Evolutionary conservation across 495 filamentous ascomycete genomes (phyloP).

Genomic region (Chlorociboria aeruginascens): DNA sequence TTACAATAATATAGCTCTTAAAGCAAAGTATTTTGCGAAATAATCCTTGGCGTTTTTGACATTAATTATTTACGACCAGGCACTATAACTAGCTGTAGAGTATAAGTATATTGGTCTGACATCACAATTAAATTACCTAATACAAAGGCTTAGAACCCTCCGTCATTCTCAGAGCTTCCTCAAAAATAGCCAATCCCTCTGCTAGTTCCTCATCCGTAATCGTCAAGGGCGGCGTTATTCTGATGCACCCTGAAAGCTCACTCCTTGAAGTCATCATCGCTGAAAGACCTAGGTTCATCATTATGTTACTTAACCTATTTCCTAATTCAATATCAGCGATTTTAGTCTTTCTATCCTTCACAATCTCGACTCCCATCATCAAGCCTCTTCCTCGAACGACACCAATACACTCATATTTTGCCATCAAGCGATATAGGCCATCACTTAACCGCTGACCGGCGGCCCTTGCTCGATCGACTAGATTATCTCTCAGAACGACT

Average conservation of each 20-base stretch:
- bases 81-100: too few species aligned
- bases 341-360: conserved; percentile 32
- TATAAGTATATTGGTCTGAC: too few species aligned
- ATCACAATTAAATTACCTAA: too few species aligned
- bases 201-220: conserved; percentile 37
- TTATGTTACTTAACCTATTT: conserved; percentile 28
- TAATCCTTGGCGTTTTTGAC: too few species aligned
- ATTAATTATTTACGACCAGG: too few species aligned
- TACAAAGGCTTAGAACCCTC: not conserved
- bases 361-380: conserved; percentile 49
- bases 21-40: not conserved
- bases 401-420: conserved; percentile 41
- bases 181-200: conserved; percentile 5
- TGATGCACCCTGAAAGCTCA: conserved; percentile 39
- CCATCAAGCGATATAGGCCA: conserved; percentile 30
- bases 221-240: conserved; percentile 46
- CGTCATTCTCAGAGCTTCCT: conserved; percentile 11
- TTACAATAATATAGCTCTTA: not conserved
- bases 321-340: conserved; percentile 33
- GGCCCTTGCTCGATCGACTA: conserved; percentile 35
- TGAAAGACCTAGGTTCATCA: conserved; percentile 38
- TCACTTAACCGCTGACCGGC: conserved; percentile 37
- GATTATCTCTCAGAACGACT: conserved; percentile 41
- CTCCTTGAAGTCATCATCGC: conserved; percentile 37
- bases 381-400: conserved; percentile 50